Conservation (phyloP, 306 rosid species). For the Fragaria ananassa region DNA sequence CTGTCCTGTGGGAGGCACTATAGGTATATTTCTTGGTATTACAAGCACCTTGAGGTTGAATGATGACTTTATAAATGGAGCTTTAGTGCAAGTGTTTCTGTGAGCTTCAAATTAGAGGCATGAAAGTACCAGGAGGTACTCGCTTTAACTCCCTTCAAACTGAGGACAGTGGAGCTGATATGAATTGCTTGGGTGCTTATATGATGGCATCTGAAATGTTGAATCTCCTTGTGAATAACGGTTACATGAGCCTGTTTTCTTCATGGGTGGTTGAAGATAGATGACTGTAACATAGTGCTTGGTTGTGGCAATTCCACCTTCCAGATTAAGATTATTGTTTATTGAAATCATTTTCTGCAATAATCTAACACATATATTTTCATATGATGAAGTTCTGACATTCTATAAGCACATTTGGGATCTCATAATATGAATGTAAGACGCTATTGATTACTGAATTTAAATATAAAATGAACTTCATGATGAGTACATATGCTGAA, state of each 20-base stretch:
- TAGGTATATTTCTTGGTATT: too few relatives aligned
- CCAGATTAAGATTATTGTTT: background rate
- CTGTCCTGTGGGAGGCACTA: too few relatives aligned
- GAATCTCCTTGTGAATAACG: background rate
- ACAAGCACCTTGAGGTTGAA: too few relatives aligned
- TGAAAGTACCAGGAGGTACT: background rate
- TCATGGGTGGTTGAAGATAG: background rate
- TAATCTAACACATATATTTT: background rate
- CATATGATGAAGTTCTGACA: background rate
- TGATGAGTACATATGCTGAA: background rate
- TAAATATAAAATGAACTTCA: slow-evolving; percentile 1
- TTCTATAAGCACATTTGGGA: background rate
- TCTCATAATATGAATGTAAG: background rate
- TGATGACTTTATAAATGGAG: background rate
- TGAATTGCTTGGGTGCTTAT: background rate
- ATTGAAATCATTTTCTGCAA: background rate
- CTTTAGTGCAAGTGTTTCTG: background rate
- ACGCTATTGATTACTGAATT: background rate
- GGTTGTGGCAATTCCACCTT: background rate
- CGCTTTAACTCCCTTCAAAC: slow-evolving; percentile 2
- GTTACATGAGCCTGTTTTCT: slow-evolving; percentile 9
- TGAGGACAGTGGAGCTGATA: background rate
- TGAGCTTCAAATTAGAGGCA: slow-evolving; percentile 10
- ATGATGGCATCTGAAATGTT: background rate
- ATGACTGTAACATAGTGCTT: background rate